A percentile compares a stretch with the other conserved stretches of the same genome.
Conservation (phyloP, 2,329 filamentous ascomycete genomes). For the Aspergillus pseudoterreus region DNA sequence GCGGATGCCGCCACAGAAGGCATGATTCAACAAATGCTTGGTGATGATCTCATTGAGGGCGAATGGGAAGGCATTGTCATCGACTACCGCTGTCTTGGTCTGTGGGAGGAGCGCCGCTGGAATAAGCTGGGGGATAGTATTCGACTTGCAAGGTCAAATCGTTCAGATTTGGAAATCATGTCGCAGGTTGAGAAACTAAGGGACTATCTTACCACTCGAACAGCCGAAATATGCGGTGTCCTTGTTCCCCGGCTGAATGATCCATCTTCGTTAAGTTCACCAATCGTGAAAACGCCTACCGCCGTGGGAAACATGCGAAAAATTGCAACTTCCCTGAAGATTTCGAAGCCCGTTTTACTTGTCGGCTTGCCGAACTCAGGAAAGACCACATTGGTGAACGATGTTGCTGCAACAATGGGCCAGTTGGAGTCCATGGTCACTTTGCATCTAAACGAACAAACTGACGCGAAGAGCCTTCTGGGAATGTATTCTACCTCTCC, state of each 20-base stretch:
- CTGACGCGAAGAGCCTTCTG: slow-evolving; percentile 92
- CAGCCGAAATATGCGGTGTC: slow-evolving; percentile 62
- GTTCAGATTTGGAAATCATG: slow-evolving; percentile 18
- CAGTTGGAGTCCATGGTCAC: slow-evolving; percentile 83
- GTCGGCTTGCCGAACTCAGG: slow-evolving; percentile 81
- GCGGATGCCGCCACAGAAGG: slow-evolving; percentile 74
- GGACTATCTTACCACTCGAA: slow-evolving; percentile 53
- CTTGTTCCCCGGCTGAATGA: slow-evolving; percentile 60
- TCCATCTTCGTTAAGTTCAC: slow-evolving; percentile 44
- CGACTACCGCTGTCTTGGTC: slow-evolving; percentile 71
- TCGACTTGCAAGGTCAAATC: slow-evolving; percentile 17
- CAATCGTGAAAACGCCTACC: slow-evolving; percentile 67
- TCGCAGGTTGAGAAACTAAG: slow-evolving; percentile 26
- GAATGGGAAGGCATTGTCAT: slow-evolving; percentile 71
- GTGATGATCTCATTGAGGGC: slow-evolving; percentile 60
- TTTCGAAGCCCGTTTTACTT: slow-evolving; percentile 69
- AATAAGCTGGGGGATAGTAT: slow-evolving; percentile 34
- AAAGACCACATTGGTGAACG: slow-evolving; percentile 82
- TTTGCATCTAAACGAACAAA: slow-evolving; percentile 95
- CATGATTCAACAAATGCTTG: slow-evolving; percentile 65
- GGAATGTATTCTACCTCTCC: slow-evolving; percentile 90
- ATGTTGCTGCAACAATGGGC: slow-evolving; percentile 75
- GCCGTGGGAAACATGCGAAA: slow-evolving; percentile 67
- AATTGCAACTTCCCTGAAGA: slow-evolving; percentile 66
- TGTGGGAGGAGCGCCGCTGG: slow-evolving; percentile 62